Conservation (phyloP, 1,139 yeast genomes). For the Geotrichum citri-aurantii region DNA sequence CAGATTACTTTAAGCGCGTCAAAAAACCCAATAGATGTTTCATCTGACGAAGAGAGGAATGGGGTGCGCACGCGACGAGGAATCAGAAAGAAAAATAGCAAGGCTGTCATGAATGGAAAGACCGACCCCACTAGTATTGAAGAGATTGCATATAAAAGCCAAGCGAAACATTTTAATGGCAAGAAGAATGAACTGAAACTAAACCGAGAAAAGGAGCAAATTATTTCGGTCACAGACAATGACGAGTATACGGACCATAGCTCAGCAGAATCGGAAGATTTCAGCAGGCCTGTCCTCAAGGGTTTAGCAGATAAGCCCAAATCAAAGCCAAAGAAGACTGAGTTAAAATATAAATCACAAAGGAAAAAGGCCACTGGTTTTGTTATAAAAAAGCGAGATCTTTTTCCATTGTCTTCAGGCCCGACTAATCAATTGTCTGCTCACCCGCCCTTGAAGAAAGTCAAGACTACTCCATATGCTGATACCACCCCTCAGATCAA, state of each 20-base stretch:
- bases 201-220: not conserved
- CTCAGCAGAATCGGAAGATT: not conserved
- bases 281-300: not conserved
- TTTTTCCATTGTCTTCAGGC: not conserved
- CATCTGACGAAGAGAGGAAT: not conserved
- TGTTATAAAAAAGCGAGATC: not conserved
- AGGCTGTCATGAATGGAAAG: not conserved
- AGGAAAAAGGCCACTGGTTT: not conserved
- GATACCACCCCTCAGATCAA: not conserved
- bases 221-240: not conserved
- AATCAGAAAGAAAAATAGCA: not conserved
- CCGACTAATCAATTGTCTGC: not conserved
- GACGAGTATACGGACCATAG: not conserved
- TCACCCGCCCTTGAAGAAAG: not conserved
- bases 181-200: not conserved
- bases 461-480: not conserved
- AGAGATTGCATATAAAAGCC: not conserved
- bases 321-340: not conserved
- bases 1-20: not conserved
- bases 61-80: not conserved
- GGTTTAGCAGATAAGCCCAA: not conserved
- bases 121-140: not conserved
- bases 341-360: not conserved
- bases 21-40: not conserved
- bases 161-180: not conserved